phyloP scores from a whole-genome alignment of 495 filamentous ascomycete genomes.

The Aspergillus kassunensis region DNA sequence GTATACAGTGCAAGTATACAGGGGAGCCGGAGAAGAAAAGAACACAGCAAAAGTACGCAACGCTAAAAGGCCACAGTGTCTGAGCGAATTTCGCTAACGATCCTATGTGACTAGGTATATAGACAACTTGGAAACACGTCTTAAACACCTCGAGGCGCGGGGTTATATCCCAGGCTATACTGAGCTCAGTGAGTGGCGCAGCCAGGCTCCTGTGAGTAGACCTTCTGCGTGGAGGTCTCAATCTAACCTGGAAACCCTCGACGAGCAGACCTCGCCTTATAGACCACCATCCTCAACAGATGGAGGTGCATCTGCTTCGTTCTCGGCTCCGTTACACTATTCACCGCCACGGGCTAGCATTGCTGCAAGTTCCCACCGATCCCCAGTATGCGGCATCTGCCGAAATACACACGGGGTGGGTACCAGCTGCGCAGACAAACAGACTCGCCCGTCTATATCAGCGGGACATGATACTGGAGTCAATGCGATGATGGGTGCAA shows the following conservation, averaged over 20 bases:
- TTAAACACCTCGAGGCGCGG: conserved; percentile 28
- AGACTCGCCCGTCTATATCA: neutral
- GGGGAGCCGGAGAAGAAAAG: conserved; percentile 33
- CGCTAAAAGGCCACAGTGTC: neutral
- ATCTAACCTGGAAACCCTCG: no score
- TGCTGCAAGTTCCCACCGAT: no score
- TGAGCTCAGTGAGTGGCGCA: neutral
- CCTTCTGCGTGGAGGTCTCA: no score
- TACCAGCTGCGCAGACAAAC: neutral
- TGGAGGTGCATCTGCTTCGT: neutral
- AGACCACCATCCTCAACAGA: neutral
- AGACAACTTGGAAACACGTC: conserved; percentile 24
- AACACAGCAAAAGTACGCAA: conserved; percentile 10
- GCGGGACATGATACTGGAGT: conserved; percentile 23
- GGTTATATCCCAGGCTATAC: neutral
- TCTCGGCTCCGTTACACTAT: neutral
- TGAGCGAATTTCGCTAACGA: neutral
- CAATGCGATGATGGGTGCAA: conserved; percentile 39
- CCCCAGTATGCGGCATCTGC: conserved; percentile 5
- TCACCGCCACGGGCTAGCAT: no score
- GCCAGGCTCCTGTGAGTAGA: conserved; percentile 16
- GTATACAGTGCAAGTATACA: conserved; percentile 27
- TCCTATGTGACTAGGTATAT: conserved; percentile 22
- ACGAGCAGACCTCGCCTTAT: conserved; percentile 4
- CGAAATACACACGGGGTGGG: conserved; percentile 2